Percentiles rank a stretch among this genome's conserved stretches.
Evolutionary conservation across 805 yeast genomes (phyloP).

Genomic region (Saccharomycopsis oosterbeekiorum): DNA sequence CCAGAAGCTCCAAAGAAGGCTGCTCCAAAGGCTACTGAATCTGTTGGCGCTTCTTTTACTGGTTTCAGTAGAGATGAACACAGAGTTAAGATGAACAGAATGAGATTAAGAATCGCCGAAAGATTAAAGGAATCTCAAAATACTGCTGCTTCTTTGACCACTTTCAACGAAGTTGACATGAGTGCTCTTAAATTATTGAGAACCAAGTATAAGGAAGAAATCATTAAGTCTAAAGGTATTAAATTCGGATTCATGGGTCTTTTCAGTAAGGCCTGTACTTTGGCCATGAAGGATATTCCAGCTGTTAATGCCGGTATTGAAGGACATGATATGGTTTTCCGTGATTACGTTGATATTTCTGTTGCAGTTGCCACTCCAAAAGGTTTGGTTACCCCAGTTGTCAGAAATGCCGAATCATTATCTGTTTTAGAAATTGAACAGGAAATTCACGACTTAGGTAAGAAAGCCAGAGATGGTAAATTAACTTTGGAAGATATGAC

Average conservation of each 20-base stretch:
- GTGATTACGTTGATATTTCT: slow-evolving; percentile 93
- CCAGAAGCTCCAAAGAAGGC: slow-evolving; percentile 22
- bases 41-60: slow-evolving; percentile 28
- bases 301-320: slow-evolving; percentile 94
- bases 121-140: slow-evolving; percentile 98
- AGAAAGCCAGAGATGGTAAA: slow-evolving; percentile 94
- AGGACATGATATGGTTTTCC: slow-evolving; percentile 86
- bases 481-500: slow-evolving; percentile 96
- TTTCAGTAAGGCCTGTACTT: slow-evolving; percentile 83
- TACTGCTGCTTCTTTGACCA: slow-evolving; percentile 95
- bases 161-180: slow-evolving; percentile 98
- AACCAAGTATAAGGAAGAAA: slow-evolving; percentile 93
- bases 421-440: slow-evolving; percentile 82
- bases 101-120: slow-evolving; percentile 98
- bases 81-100: slow-evolving; percentile 97
- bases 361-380: slow-evolving; percentile 98
- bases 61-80: slow-evolving; percentile 76
- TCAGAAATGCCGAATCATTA: slow-evolving; percentile 91
- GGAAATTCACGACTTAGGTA: slow-evolving; percentile 73
- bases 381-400: slow-evolving; percentile 96
- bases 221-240: slow-evolving; percentile 84
- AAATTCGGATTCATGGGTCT: slow-evolving; percentile 99
- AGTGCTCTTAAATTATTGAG: slow-evolving; percentile 84
- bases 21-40: slow-evolving; percentile 16
- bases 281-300: slow-evolving; percentile 92